These are phyloP conservation scores for Yamadazyma sp. DNA, from an alignment of 805 yeast species.

Conservation along the genomic window DNA sequence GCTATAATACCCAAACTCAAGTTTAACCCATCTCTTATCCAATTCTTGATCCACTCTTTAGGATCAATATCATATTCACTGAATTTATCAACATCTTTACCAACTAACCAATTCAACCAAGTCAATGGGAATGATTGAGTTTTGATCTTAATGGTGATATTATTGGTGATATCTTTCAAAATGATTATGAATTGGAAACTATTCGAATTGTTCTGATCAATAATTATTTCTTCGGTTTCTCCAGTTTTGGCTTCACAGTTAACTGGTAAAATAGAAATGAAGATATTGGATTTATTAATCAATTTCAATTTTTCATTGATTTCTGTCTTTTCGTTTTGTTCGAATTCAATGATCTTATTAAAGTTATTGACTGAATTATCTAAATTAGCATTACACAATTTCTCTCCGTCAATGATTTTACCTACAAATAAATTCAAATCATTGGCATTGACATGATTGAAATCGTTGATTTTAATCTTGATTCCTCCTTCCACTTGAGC, in stretches of 20 bases:
- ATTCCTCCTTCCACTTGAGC: constrained; percentile 78
- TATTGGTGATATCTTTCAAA: constrained; percentile 75
- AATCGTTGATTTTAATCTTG: constrained; percentile 54
- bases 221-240: constrained; percentile 25
- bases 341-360: constrained; percentile 18
- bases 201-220: constrained; percentile 46
- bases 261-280: constrained; percentile 67
- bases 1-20: constrained; percentile 83
- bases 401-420: constrained; percentile 77
- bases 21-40: constrained; percentile 60
- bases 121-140: constrained; percentile 88
- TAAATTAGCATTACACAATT: constrained; percentile 81
- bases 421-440: constrained; percentile 74
- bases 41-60: constrained; percentile 41
- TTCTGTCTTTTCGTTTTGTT: constrained; percentile 16
- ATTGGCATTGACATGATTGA: constrained; percentile 30
- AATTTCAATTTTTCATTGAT: constrained; percentile 14
- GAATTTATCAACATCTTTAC: constrained; percentile 24
- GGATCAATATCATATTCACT: constrained; percentile 34
- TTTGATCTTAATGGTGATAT: constrained; percentile 66
- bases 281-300: constrained; percentile 55
- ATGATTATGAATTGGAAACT: constrained; percentile 75
- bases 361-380: constrained; percentile 63
- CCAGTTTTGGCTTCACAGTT: constrained; percentile 1
- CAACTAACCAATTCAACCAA: constrained; percentile 93